Conservation (phyloP, 2,329 filamentous ascomycete genomes). For the Exophiala aquamarina region DNA sequence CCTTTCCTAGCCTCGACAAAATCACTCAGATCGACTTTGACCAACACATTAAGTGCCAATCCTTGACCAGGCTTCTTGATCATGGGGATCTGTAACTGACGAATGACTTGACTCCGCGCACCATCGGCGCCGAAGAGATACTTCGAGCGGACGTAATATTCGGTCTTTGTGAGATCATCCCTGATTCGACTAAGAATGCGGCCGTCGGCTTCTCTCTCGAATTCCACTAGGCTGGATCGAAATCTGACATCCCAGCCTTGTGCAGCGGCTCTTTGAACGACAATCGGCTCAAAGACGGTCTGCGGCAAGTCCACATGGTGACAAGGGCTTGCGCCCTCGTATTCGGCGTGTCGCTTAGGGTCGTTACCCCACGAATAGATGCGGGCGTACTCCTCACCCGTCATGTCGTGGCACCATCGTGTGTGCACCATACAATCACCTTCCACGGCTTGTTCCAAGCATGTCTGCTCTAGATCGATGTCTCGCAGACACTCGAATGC, state of each 20-base stretch:
- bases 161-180: conserved; percentile 35
- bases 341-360: conserved; percentile 38
- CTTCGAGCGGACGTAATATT: conserved; percentile 38
- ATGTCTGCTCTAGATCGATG: conserved; percentile 43
- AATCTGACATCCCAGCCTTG: conserved; percentile 43
- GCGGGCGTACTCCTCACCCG: conserved; percentile 45
- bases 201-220: conserved; percentile 31
- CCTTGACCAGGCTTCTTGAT: conserved; percentile 47
- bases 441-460: conserved; percentile 33
- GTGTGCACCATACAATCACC: conserved; percentile 41
- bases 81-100: conserved; percentile 49
- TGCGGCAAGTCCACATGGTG: conserved; percentile 44
- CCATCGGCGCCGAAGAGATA: conserved; percentile 64
- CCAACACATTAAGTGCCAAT: conserved; percentile 51
- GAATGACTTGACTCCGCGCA: conserved; percentile 46
- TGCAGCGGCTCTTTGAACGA: conserved; percentile 38
- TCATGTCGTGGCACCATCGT: conserved; percentile 46
- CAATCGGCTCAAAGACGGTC: conserved; percentile 44
- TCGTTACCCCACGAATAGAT: conserved; percentile 46
- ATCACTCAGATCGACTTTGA: conserved; percentile 52
- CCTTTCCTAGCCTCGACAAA: conserved; percentile 52
- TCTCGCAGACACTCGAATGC: conserved; percentile 43
- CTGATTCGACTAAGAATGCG: conserved; percentile 37
- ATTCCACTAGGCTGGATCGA: conserved; percentile 37
- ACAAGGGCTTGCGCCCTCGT: conserved; percentile 43